Evolutionary conservation across 2,329 filamentous ascomycete genomes (phyloP).

Genomic region (Plectosphaerella sp.): DNA sequence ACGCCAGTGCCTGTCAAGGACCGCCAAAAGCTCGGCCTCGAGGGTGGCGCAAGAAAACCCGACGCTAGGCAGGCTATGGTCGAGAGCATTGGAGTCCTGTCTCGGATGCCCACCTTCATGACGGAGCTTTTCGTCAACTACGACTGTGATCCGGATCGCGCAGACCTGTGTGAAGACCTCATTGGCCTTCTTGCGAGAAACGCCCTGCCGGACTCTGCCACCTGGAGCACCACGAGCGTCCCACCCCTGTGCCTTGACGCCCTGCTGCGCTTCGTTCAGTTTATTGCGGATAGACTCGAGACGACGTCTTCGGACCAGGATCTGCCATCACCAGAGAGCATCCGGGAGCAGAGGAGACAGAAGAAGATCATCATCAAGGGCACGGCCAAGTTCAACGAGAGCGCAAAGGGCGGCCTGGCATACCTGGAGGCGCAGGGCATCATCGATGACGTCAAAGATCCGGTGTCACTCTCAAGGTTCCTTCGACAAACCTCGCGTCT

Average conservation of each 20-base stretch:
- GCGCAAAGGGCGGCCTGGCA: conserved; percentile 80
- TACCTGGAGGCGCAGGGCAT: conserved; percentile 83
- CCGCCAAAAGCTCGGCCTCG: conserved; percentile 84
- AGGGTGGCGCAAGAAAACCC: conserved; percentile 86
- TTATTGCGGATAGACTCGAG: conserved; percentile 74
- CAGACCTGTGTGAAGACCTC: conserved; percentile 92
- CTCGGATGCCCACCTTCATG: conserved; percentile 91
- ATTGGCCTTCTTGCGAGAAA: conserved; percentile 89
- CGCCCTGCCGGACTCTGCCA: conserved; percentile 90
- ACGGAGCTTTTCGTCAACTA: conserved; percentile 96
- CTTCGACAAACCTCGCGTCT: conserved; percentile 81
- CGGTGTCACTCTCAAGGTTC: conserved; percentile 78
- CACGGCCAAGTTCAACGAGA: conserved; percentile 90
- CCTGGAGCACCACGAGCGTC: conserved; percentile 98
- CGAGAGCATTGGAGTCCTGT: conserved; percentile 87
- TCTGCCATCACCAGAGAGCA: conserved; percentile 31
- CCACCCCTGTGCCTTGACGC: conserved; percentile 92
- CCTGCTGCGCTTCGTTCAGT: conserved; percentile 84
- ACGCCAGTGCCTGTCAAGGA: conserved; percentile 92
- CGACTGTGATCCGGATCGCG: conserved; percentile 88
- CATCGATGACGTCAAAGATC: conserved; percentile 70
- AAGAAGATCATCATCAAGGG: conserved; percentile 90
- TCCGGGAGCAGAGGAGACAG: conserved; percentile 64
- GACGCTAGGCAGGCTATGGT: conserved; percentile 98
- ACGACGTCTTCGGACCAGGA: conserved; percentile 44